Percentiles rank a stretch among this genome's conserved stretches.
Conservation (phyloP, 1,139 yeast genomes). For the Arxiozyma bovina region DNA sequence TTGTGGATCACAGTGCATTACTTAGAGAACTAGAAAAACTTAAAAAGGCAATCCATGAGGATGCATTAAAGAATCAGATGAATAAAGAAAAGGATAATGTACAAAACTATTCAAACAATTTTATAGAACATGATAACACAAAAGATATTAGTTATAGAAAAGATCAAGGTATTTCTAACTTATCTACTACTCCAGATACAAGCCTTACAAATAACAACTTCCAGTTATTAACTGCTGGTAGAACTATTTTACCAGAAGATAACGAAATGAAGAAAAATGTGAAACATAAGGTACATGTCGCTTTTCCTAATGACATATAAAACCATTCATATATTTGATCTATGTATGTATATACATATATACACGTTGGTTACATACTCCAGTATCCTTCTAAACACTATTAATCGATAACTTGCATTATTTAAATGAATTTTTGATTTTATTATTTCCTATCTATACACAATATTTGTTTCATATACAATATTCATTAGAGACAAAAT, state of each 20-base stretch:
- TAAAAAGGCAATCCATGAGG: constrained; percentile 21
- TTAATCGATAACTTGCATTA: background rate
- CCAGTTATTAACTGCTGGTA: constrained; percentile 27
- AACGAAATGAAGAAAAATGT: constrained; percentile 13
- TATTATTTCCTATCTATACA: background rate
- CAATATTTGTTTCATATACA: constrained; percentile 1
- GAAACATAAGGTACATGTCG: constrained; percentile 16
- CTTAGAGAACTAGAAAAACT: constrained; percentile 23
- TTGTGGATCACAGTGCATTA: constrained; percentile 26
- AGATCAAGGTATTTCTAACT: background rate
- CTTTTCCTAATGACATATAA: constrained; percentile 26
- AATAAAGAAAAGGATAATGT: background rate
- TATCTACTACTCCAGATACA: constrained; percentile 1
- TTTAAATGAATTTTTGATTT: background rate
- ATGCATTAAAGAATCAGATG: constrained; percentile 8
- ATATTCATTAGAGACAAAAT: constrained; percentile 1
- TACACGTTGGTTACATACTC: background rate
- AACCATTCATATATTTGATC: background rate
- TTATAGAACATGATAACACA: background rate
- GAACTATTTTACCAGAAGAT: constrained; percentile 25
- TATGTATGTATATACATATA: background rate
- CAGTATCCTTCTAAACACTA: background rate
- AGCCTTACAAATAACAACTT: constrained; percentile 13
- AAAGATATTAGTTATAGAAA: background rate
- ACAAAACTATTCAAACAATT: constrained; percentile 1